Conservation (phyloP, 2,329 filamentous ascomycete species). For the Colletotrichum sp. region DNA sequence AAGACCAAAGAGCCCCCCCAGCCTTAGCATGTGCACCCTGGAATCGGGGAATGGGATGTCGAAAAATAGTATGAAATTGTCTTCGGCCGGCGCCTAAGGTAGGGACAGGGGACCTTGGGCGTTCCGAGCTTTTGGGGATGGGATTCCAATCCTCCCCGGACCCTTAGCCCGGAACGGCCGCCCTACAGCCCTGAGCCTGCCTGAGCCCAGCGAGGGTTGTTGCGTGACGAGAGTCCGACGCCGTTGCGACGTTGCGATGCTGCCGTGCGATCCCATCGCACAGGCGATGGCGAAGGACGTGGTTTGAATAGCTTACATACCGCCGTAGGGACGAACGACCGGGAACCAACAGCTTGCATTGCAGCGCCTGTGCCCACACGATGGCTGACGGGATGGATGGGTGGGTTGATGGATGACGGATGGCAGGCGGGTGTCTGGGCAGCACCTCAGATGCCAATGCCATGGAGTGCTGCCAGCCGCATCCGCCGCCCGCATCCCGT, state of each 20-base stretch:
- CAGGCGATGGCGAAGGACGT: not conserved
- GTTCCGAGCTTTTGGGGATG: constrained; percentile 10
- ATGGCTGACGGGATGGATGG: not conserved
- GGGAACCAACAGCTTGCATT: not conserved
- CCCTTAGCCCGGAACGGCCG: constrained; percentile 12
- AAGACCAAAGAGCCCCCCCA: not conserved
- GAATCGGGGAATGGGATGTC: not conserved
- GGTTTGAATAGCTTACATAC: not conserved
- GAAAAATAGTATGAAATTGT: constrained; percentile 12
- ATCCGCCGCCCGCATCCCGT: not conserved
- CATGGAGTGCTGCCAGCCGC: not conserved
- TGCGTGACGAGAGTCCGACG: not conserved
- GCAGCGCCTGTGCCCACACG: not conserved
- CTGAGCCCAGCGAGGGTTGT: not conserved
- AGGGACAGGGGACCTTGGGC: constrained; percentile 8
- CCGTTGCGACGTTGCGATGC: not conserved
- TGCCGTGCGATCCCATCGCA: not conserved
- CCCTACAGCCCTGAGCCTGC: not conserved
- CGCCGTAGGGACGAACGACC: not conserved
- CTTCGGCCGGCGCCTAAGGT: constrained; percentile 4
- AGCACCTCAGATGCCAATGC: not conserved
- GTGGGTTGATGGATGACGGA: not conserved
- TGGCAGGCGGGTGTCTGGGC: not conserved
- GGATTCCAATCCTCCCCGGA: constrained; percentile 13
- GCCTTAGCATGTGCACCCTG: not conserved